Evolutionary conservation across 2,329 filamentous ascomycete species (phyloP).

Genomic region (Colletotrichum sp.): DNA sequence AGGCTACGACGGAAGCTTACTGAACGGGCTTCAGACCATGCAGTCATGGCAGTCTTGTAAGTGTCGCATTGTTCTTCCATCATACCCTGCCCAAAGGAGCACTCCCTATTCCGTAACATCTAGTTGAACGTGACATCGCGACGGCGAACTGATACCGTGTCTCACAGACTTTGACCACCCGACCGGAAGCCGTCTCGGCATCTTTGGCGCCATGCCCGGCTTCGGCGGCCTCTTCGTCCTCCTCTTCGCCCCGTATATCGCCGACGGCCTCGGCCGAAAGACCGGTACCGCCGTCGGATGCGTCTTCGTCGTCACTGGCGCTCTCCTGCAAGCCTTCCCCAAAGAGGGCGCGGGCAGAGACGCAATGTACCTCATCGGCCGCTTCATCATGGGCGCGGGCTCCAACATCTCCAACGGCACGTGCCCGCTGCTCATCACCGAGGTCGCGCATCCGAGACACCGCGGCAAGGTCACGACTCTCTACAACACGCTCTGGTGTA

Average conservation of each 20-base stretch:
- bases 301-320: constrained; percentile 52
- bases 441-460: constrained; percentile 56
- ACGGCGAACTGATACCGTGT: background rate
- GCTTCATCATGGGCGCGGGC: constrained; percentile 60
- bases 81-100: rapidly evolving
- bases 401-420: constrained; percentile 51
- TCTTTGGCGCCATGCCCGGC: constrained; percentile 53
- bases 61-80: background rate
- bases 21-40: constrained; percentile 53
- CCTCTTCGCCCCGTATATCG: constrained; percentile 51
- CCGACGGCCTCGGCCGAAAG: constrained; percentile 48
- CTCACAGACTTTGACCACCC: constrained; percentile 37
- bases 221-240: constrained; percentile 52
- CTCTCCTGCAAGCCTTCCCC: constrained; percentile 45
- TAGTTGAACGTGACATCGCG: background rate
- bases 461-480: constrained; percentile 51
- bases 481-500: constrained; percentile 54
- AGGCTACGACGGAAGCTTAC: constrained; percentile 49
- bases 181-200: constrained; percentile 38
- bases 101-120: rapidly evolving
- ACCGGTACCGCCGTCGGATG: constrained; percentile 52
- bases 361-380: constrained; percentile 50
- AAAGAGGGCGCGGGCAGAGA: constrained; percentile 31
- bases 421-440: constrained; percentile 52
- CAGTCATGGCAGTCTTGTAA: constrained; percentile 44